phyloP scores from a whole-genome alignment of 2,329 filamentous ascomycete genomes.

The Aspergillus oerlinghausenensis region DNA sequence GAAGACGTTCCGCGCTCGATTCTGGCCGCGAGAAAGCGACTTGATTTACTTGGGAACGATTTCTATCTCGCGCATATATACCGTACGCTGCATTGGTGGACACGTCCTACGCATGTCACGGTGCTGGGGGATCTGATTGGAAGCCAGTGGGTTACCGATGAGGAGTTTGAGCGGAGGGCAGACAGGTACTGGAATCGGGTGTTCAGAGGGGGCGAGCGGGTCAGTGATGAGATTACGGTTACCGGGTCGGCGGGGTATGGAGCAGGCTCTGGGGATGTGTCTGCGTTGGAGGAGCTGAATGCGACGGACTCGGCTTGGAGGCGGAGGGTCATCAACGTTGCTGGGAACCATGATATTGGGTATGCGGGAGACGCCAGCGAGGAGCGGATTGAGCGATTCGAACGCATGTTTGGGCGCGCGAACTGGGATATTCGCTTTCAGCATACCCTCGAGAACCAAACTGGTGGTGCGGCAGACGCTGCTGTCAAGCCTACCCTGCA shows the following conservation, averaged over 20 bases:
- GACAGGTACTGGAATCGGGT: slow-evolving; percentile 75
- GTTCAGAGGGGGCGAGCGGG: slow-evolving; percentile 63
- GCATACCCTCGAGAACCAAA: slow-evolving; percentile 40
- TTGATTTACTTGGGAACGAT: slow-evolving; percentile 92
- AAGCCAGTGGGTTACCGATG: slow-evolving; percentile 88
- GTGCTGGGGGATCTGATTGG: slow-evolving; percentile 89
- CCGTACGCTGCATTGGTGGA: slow-evolving; percentile 77
- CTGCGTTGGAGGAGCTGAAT: slow-evolving; percentile 27
- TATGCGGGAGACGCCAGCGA: slow-evolving; percentile 86
- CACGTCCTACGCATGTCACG: slow-evolving; percentile 75
- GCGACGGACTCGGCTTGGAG: slow-evolving; percentile 56
- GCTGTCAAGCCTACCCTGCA: slow-evolving; percentile 60
- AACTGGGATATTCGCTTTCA: slow-evolving; percentile 85
- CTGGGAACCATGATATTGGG: slow-evolving; percentile 93
- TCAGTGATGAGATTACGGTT: slow-evolving; percentile 46
- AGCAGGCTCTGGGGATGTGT: slow-evolving; percentile 33
- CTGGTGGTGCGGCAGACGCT: background rate
- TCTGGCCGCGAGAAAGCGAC: slow-evolving; percentile 65
- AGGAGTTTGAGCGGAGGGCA: slow-evolving; percentile 72
- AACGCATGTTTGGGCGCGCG: slow-evolving; percentile 75
- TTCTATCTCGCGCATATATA: slow-evolving; percentile 93
- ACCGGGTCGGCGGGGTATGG: slow-evolving; percentile 31
- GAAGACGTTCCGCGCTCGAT: slow-evolving; percentile 66
- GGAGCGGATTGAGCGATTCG: slow-evolving; percentile 74
- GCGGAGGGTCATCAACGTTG: slow-evolving; percentile 79